These are phyloP conservation scores for Meyerozyma carpophila DNA, from an alignment of 1,139 yeast species.

Conservation along the genomic window DNA sequence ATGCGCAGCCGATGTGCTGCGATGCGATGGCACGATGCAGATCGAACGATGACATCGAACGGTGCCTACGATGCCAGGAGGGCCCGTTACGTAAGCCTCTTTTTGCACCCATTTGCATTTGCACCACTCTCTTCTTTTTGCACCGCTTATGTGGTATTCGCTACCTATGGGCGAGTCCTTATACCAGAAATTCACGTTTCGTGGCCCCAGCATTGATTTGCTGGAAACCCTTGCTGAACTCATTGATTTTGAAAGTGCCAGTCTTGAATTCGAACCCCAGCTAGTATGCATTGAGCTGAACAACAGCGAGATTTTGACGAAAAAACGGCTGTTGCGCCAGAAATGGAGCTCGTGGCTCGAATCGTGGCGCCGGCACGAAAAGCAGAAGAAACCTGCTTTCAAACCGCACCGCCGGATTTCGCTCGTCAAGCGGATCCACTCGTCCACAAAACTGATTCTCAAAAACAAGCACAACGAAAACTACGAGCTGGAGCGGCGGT, in stretches of 20 bases:
- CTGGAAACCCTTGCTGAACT: not conserved
- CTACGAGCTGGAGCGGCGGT: not conserved
- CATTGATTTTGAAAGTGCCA: not conserved
- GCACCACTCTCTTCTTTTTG: not conserved
- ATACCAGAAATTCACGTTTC: too few relatives aligned
- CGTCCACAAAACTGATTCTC: not conserved
- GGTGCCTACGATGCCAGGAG: too few relatives aligned
- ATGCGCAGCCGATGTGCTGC: too few relatives aligned
- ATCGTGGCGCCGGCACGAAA: not conserved
- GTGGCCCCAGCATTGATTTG: not conserved
- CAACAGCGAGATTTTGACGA: not conserved
- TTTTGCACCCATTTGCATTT: not conserved
- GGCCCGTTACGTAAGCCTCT: not conserved
- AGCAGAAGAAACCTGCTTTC: not conserved
- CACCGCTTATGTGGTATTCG: not conserved
- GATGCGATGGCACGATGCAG: too few relatives aligned
- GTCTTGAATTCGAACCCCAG: not conserved
- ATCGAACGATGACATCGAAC: too few relatives aligned
- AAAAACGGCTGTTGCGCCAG: not conserved
- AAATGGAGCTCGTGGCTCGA: not conserved
- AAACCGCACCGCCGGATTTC: not conserved
- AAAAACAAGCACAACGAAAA: constrained; percentile 2
- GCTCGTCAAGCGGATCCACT: not conserved
- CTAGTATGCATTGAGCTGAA: not conserved
- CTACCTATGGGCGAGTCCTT: too few relatives aligned